Base-by-base conservation (phyloP, 2,329 filamentous ascomycete genomes). In the Fusarium ramigenum region DNA sequence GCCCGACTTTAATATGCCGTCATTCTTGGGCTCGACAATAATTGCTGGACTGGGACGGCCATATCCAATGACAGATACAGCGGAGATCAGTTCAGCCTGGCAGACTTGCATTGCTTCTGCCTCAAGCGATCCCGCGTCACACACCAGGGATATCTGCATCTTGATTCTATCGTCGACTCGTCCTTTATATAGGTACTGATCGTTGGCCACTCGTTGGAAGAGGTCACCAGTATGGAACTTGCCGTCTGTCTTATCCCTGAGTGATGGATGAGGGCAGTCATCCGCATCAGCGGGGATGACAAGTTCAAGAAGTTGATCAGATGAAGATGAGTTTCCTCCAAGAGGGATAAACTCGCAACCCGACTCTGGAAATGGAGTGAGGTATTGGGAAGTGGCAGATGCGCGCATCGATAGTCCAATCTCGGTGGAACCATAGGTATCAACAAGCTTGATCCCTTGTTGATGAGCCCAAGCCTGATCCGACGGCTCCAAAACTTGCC, bases 101-200 rank as follows among this genome's bases (percentile, higher is more conserved):
- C 64, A 68, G 8, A 40, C 64, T 30, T 68, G 47, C 63, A 68
- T 68, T 3, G 34, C 47, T 34, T 68, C 65, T 7, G 42, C 23
- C 7, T 69, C 65, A 3, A 68, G 63, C 1, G 63, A 68, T 3
- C 63, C 47, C 0, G 63, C 57, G 1, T 68, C 64, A 2, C 56
- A 68, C 2, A 49, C 21, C 1, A 50, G 5, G 6, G 63, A 39
- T 1, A 63, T 9, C 14, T 68, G 47, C 65, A 68, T 68, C 25
- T 68, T 63, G 32, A 68, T 68, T 16, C 37, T 68, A 3, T 68
- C 65, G 4, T 68, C 65, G 3, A 68, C 56, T 2, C 65, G 47
- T 9, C 63, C 63, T 36, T 44, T 68, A 2, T 68, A 68, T 18
- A 54, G 1, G 2, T 63, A 68, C 15, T 62, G 36, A n/a, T 44